A percentile compares a stretch with the other conserved stretches of the same genome.
Evolutionary conservation across 805 yeast species (phyloP).

Genomic region (Kuraishia ogatae): DNA sequence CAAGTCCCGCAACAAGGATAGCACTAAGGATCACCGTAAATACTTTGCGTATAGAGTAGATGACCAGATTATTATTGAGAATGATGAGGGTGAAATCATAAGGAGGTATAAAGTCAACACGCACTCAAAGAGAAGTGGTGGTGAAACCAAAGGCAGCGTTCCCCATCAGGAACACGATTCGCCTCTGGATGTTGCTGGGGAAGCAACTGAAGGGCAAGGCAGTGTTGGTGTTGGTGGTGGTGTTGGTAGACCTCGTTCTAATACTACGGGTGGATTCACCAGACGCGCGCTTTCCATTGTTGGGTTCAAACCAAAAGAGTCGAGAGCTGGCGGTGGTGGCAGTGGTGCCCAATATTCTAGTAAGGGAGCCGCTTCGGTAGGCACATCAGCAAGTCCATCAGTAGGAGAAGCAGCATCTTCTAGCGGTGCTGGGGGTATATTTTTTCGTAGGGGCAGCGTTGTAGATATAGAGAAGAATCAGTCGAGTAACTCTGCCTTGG

Average conservation of each 20-base stretch:
- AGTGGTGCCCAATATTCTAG: too few species aligned
- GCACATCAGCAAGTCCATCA: too few species aligned
- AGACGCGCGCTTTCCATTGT: conserved; percentile 14
- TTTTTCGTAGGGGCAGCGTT: too few species aligned
- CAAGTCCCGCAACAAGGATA: background rate
- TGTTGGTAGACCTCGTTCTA: conserved; percentile 1
- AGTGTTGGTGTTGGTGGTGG: too few species aligned
- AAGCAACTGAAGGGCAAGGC: background rate
- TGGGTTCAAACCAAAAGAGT: conserved; percentile 14
- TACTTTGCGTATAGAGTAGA: conserved; percentile 75
- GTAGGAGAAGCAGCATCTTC: too few species aligned
- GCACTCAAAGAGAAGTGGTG: background rate
- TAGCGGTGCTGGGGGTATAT: too few species aligned
- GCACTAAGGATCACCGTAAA: conserved; percentile 18
- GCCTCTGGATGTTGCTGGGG: too few species aligned
- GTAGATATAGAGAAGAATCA: conserved; percentile 1
- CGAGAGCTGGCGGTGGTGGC: background rate
- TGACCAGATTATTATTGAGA: conserved; percentile 73
- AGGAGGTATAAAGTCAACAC: conserved; percentile 70
- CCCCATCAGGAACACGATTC: too few species aligned
- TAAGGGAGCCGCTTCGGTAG: too few species aligned
- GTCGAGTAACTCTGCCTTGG: background rate
- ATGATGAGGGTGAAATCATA: conserved; percentile 85
- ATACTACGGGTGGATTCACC: conserved; percentile 5
- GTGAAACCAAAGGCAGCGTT: too few species aligned